Conservation (phyloP, 495 filamentous ascomycete species). For the Lasiosphaeriaceae sp. region DNA sequence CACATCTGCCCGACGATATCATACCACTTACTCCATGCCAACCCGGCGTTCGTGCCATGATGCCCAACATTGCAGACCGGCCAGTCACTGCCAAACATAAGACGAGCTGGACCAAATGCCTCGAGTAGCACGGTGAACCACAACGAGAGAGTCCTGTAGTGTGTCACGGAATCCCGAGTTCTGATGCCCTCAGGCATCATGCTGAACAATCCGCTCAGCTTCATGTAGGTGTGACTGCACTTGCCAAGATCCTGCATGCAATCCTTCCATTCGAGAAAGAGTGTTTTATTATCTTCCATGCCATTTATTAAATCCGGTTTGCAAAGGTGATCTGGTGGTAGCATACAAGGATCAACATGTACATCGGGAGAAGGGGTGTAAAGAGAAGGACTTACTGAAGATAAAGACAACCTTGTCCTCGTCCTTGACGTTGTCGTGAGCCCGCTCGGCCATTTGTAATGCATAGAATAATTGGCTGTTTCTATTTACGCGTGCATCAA, state of each 20-base stretch:
- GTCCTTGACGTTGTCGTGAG: conserved; percentile 52
- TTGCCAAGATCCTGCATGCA: conserved; percentile 56
- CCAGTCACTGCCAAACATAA: conserved; percentile 92
- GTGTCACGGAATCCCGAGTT: conserved; percentile 38
- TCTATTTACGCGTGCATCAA: conserved; percentile 68
- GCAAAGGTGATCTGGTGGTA: conserved; percentile 71
- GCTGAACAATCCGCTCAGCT: conserved; percentile 78
- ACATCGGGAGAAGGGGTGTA: neutral
- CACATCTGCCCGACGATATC: conserved; percentile 57
- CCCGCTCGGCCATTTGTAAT: conserved; percentile 65
- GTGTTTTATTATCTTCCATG: conserved; percentile 48
- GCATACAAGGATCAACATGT: too few relatives aligned
- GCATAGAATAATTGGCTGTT: conserved; percentile 67
- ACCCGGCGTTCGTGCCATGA: conserved; percentile 40
- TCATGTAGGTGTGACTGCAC: conserved; percentile 68
- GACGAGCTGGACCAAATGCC: conserved; percentile 61
- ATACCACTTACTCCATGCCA: conserved; percentile 55
- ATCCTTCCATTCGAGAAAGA: conserved; percentile 54
- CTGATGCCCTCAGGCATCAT: conserved; percentile 56
- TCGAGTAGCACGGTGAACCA: conserved; percentile 67
- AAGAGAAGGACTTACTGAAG: conserved; percentile 53
- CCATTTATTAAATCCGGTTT: conserved; percentile 69
- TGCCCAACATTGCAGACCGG: conserved; percentile 69
- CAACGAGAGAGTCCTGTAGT: conserved; percentile 47
- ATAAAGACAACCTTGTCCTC: conserved; percentile 61